These are phyloP conservation scores for Cryptococcus jaspeensis DNA, from an alignment of 1,284 basidiomycete species.

Conservation along the genomic window DNA sequence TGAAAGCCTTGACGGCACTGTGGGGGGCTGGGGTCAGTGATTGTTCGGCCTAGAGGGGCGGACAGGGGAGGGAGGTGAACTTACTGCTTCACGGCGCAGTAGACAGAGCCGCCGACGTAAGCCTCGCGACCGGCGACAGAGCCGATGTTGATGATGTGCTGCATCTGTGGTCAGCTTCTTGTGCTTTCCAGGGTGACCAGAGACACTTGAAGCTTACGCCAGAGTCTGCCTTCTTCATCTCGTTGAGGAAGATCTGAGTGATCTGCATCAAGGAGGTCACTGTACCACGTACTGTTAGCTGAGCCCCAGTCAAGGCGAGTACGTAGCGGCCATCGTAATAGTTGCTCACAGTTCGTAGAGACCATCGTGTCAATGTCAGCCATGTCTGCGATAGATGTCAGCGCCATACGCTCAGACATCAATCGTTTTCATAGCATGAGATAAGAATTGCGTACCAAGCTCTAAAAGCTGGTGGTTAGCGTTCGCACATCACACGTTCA, in stretches of 20 bases:
- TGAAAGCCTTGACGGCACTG: slow-evolving; percentile 80
- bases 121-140: slow-evolving; percentile 90
- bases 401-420: too few species aligned
- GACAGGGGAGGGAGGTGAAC: background rate
- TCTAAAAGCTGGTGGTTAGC: too few species aligned
- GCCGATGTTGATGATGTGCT: slow-evolving; percentile 91
- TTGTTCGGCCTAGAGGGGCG: too few species aligned
- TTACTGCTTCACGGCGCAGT: slow-evolving; percentile 50
- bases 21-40: too few species aligned
- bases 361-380: slow-evolving; percentile 66
- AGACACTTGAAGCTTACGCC: slow-evolving; percentile 54
- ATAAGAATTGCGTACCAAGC: too few species aligned
- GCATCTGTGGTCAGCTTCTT: background rate
- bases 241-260: slow-evolving; percentile 54
- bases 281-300: slow-evolving; percentile 4
- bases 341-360: slow-evolving; percentile 66
- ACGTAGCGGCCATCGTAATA: too few species aligned
- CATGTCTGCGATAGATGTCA: slow-evolving; percentile 14
- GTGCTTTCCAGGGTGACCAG: background rate
- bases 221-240: slow-evolving; percentile 80
- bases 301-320: background rate
- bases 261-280: slow-evolving; percentile 43
- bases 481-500: too few species aligned
- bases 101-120: slow-evolving; percentile 71
- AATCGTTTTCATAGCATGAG: too few species aligned